These are phyloP conservation scores for Tricholoma hemisulphureum DNA, from an alignment of 768 basidiomycete genomes.

Conservation along the genomic window DNA sequence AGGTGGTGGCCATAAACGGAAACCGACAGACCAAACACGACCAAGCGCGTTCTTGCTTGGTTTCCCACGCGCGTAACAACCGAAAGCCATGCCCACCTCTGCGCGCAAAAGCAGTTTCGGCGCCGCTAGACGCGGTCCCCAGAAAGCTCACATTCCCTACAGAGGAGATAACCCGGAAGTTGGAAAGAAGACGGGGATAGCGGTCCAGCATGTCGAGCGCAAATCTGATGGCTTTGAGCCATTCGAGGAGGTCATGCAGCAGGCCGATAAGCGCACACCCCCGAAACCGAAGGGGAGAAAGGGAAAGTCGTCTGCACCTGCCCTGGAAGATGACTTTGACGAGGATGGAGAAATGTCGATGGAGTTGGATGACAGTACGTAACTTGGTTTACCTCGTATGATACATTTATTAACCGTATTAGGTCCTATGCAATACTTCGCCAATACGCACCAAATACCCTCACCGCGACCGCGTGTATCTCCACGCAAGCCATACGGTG, in stretches of 20 bases:
- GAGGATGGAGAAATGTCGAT: slow-evolving; percentile 73
- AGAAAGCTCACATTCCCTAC: slow-evolving; percentile 72
- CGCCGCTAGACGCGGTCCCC: slow-evolving; percentile 50
- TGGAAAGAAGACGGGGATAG: slow-evolving; percentile 78
- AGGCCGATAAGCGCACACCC: slow-evolving; percentile 66
- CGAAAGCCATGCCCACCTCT: slow-evolving; percentile 38
- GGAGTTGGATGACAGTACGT: slow-evolving; percentile 73
- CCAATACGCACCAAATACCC: slow-evolving; percentile 48
- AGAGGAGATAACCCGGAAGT: slow-evolving; percentile 74
- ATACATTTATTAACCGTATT: slow-evolving; percentile 14
- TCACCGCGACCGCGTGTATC: slow-evolving; percentile 46
- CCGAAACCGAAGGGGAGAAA: slow-evolving; percentile 52
- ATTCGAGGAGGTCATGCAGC: slow-evolving; percentile 70
- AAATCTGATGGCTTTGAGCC: slow-evolving; percentile 82
- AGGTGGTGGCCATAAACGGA: slow-evolving; percentile 15
- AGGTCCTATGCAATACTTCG: slow-evolving; percentile 45
- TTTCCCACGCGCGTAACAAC: slow-evolving; percentile 9
- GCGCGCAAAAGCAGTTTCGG: slow-evolving; percentile 48
- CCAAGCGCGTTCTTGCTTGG: slow-evolving; percentile 23
- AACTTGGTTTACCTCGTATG: neutral
- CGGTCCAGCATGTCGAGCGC: slow-evolving; percentile 64
- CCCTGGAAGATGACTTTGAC: slow-evolving; percentile 32
- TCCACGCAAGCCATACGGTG: slow-evolving; percentile 28
- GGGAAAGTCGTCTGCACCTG: slow-evolving; percentile 41
- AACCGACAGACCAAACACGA: slow-evolving; percentile 19